Evolutionary conservation across 345 rosid species (phyloP).

Genomic region (Capsella bursapastoris): DNA sequence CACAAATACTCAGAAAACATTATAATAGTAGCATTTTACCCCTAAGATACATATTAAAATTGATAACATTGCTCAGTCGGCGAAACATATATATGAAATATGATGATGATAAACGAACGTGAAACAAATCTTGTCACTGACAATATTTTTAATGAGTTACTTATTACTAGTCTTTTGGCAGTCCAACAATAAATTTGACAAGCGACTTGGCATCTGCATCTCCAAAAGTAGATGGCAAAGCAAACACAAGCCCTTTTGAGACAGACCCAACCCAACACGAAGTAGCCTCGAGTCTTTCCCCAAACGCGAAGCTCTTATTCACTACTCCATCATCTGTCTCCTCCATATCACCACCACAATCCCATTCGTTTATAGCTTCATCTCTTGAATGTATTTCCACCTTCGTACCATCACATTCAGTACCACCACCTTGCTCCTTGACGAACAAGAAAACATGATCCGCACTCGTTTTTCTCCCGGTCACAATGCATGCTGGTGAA

Average conservation of each 20-base stretch:
- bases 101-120: not conserved
- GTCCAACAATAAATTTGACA: constrained; percentile 35
- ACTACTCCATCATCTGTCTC: constrained; percentile 39
- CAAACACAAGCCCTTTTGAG: constrained; percentile 51
- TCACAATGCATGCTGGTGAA: constrained; percentile 46
- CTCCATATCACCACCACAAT: constrained; percentile 43
- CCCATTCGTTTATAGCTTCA: constrained; percentile 29
- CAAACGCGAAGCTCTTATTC: constrained; percentile 44
- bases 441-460: constrained; percentile 47
- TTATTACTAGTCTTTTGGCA: constrained; percentile 10
- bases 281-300: constrained; percentile 43
- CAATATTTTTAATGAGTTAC: not conserved
- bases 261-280: constrained; percentile 61
- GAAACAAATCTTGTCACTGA: not conserved
- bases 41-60: not conserved
- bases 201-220: constrained; percentile 34
- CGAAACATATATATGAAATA: not conserved
- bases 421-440: constrained; percentile 45
- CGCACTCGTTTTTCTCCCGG: constrained; percentile 21
- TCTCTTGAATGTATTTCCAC: constrained; percentile 44
- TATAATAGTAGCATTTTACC: not conserved
- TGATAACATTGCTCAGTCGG: not conserved
- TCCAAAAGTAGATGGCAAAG: constrained; percentile 42
- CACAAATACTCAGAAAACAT: constrained; percentile 12
- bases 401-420: constrained; percentile 25